Evolutionary conservation across 1,284 basidiomycete genomes (phyloP).

Genomic region (Garcileccinum viscosum): DNA sequence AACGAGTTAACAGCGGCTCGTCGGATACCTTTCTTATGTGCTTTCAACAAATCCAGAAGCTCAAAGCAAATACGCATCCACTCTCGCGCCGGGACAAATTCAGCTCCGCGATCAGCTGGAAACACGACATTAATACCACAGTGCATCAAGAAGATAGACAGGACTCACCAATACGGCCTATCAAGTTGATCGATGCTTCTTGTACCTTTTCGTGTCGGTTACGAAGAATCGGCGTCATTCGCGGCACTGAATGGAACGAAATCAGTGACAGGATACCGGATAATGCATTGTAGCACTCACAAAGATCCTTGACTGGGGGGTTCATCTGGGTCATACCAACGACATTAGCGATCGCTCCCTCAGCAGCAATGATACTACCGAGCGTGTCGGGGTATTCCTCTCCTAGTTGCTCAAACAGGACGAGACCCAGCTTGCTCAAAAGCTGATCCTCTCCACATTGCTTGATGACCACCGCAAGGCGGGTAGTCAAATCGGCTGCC

Average conservation of each 20-base stretch:
- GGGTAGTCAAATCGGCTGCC: slow-evolving; percentile 88
- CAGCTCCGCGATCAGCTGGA: slow-evolving; percentile 95
- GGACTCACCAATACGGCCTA: slow-evolving; percentile 89
- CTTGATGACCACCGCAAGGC: slow-evolving; percentile 95
- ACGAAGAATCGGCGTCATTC: slow-evolving; percentile 98
- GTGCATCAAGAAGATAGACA: background rate
- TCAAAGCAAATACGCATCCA: slow-evolving; percentile 99
- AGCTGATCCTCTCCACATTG: slow-evolving; percentile 97
- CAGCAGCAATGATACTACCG: slow-evolving; percentile 98
- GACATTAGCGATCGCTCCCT: slow-evolving; percentile 98
- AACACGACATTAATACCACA: slow-evolving; percentile 18
- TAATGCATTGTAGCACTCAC: slow-evolving; percentile 57
- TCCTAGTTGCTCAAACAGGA: slow-evolving; percentile 97
- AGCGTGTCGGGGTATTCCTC: slow-evolving; percentile 99
- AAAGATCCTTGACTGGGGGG: slow-evolving; percentile 96
- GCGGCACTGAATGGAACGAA: slow-evolving; percentile 71
- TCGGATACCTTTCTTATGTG: slow-evolving; percentile 98
- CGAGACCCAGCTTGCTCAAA: slow-evolving; percentile 94
- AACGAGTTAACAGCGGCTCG: slow-evolving; percentile 99
- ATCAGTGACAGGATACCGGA: slow-evolving; percentile 18
- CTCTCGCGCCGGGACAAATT: slow-evolving; percentile 97
- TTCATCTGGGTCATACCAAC: slow-evolving; percentile 99
- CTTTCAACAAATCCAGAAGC: slow-evolving; percentile 94
- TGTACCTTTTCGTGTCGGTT: slow-evolving; percentile 99
- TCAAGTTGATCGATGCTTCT: slow-evolving; percentile 99